Conservation (phyloP, 371 early-diverging fungal genomes). For the Mucor velutinosus region DNA sequence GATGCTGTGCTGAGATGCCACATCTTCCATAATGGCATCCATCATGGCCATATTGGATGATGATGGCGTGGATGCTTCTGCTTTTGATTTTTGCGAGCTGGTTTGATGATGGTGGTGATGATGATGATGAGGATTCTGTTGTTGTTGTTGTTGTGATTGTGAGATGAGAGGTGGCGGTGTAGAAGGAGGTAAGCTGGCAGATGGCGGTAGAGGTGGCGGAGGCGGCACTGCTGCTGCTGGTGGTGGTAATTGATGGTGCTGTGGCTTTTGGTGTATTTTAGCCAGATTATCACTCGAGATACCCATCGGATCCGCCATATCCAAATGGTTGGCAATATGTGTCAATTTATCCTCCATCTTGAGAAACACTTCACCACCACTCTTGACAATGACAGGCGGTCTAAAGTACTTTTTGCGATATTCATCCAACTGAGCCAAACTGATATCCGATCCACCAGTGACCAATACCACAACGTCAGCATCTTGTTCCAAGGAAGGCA, state of each 20-base stretch:
- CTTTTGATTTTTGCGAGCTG: neutral
- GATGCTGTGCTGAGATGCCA: neutral
- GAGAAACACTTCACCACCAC: slow-evolving; percentile 61
- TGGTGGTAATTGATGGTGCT: neutral
- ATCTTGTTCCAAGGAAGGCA: slow-evolving; percentile 49
- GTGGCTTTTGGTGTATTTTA: slow-evolving; percentile 15
- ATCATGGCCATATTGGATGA: neutral
- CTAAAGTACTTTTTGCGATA: slow-evolving; percentile 53
- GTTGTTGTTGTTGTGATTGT: slow-evolving; percentile 15
- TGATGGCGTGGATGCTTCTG: neutral
- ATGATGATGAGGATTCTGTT: slow-evolving; percentile 3
- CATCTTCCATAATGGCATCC: slow-evolving; percentile 8
- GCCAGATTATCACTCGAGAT: slow-evolving; percentile 19
- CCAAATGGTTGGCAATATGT: slow-evolving; percentile 28
- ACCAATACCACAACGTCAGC: slow-evolving; percentile 61
- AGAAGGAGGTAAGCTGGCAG: slow-evolving; percentile 28
- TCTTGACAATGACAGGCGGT: slow-evolving; percentile 60
- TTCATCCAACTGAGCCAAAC: slow-evolving; percentile 47
- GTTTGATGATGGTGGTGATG: slow-evolving; percentile 6
- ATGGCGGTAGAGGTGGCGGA: slow-evolving; percentile 11
- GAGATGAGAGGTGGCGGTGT: neutral
- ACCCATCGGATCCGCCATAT: slow-evolving; percentile 35
- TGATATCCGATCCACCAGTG: slow-evolving; percentile 65
- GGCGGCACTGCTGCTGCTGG: slow-evolving; percentile 2
- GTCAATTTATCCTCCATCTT: slow-evolving; percentile 51